Base-by-base conservation (phyloP, 78 protist species). In the Dictyostelium capitatum region DNA sequence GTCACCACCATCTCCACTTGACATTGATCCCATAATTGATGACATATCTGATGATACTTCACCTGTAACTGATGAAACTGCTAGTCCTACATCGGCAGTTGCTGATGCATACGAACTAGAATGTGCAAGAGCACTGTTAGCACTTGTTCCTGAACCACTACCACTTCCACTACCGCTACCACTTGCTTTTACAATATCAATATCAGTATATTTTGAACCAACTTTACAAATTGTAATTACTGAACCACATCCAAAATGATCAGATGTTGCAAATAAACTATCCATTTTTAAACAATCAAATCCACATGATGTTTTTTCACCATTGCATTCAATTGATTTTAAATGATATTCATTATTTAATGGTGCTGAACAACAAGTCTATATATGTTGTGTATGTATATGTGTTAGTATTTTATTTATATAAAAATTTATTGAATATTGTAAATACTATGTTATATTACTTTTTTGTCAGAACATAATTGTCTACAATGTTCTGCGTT, bases 271-370 rank as follows among this genome's bases (percentile, higher is more conserved):
- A 62, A 62, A 62, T 25, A 25, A 62, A 37, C 2, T 37, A 37
- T 37, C 43, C 43, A 37, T 37, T 37, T 37, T 37, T 37, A 37
- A 37, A 37, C 43, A 37, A 11, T 62, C 30, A 62, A 23, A 9
- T 62, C 70, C 70, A 5, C 70, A 62, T 62, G 70, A 23, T 62
- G 41, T 25, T 11, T 14, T 25, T 25, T 37, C 43, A 37, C 43
- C 2, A 37, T 37, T 37, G 23, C 70, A 62, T 25, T 25, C 70
- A 25, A 9, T 25, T 62, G 70, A 62, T 25, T 62, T 62, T 62
- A 62, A 62, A 62, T 62, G 28, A 62, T 62, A 62, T 25, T 62
- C 70, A 62, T 62, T 62, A 9, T 59, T 23, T 62, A 62, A 25
- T 62, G 37, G 5, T 62, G 11, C 6, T 62, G 70, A 62, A 62